Evolutionary conservation across 768 basidiomycete genomes (phyloP), one percentile per base, ranked within the genome.

Genomic region (Phanerodontia chrysosporium): DNA sequence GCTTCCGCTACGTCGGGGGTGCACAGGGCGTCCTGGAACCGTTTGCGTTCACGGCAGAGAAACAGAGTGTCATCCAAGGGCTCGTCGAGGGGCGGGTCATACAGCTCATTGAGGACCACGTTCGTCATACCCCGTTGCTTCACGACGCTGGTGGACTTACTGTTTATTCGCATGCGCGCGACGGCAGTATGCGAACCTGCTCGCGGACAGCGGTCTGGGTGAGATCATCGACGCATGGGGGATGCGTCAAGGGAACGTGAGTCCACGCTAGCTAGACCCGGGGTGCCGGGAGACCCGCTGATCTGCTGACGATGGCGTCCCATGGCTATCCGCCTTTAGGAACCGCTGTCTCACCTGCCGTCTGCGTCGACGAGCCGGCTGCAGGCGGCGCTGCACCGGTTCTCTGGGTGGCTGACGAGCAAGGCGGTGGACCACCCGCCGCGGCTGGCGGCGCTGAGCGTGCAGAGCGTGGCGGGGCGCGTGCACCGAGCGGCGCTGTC

Each of bases 321-420:
- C 1, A n/a, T 9, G 29, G 16, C 51, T 2, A 13, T 8, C 22
- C 14, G 24, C 21, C 1, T 22, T 2, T 67, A 86, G 85, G 83
- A 82, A 59, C 92, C 91, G 0, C 81, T 98, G 12, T 91, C 95
- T 0, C 88, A 81, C 44, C 72, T 90, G 8, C 86, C 90, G 1
- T 73, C 80, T 0, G 84, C 89, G 2, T 80, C 86, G 51, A 82
- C 92, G 0, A 67, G 81, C 12, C 75, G 83, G 12, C 78, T 98
- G 42, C 80, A 87, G 51, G 64, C 71, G 7, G 78, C 90, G 0
- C 79, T 97, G 10, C 78, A 74, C 16, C 76, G 76, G 45, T 97
- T 98, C 74, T 89, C 94, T 0, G 68, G 77, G 1, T 98, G 95
- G 90, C 84, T 98, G 2, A 89, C 92, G 4, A 83, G 85, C 1